Evolutionary conservation across 192 early-diverging fungal genomes (phyloP).

Genomic region (Mortierella hygrophila): DNA sequence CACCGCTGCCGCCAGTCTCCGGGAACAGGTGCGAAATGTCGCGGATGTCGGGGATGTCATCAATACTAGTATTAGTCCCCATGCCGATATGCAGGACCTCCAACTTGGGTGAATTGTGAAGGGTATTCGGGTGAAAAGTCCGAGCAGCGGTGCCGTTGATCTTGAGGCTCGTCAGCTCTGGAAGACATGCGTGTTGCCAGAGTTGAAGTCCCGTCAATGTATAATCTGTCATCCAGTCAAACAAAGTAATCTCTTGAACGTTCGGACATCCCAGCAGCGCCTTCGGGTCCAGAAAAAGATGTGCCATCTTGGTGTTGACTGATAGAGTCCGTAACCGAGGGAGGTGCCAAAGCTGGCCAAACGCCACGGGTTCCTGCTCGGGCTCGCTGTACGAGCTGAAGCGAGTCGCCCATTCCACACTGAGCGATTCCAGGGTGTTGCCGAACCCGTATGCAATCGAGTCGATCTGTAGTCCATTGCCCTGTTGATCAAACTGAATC

Average conservation of each 20-base stretch:
- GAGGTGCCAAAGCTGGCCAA: not conserved
- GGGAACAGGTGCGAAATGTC: too few species aligned
- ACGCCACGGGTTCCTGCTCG: not conserved
- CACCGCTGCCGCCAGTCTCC: too few species aligned
- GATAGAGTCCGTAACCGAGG: not conserved
- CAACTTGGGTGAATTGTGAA: too few species aligned
- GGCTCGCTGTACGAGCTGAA: not conserved
- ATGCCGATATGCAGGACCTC: too few species aligned
- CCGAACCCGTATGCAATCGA: not conserved
- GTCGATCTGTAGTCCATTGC: not conserved
- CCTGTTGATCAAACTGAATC: not conserved
- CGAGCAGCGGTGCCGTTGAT: not conserved
- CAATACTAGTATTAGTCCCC: too few species aligned
- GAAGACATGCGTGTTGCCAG: not conserved
- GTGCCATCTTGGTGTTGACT: too few species aligned
- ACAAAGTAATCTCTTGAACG: too few species aligned
- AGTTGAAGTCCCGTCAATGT: too few species aligned
- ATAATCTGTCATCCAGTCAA: too few species aligned
- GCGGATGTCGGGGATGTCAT: too few species aligned
- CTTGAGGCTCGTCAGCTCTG: not conserved
- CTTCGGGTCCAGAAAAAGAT: too few species aligned
- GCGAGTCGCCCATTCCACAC: not conserved
- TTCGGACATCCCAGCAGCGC: too few species aligned
- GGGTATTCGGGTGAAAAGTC: not conserved
- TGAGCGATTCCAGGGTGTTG: not conserved